Conservation (phyloP, 83 land plant species). For the Thuja plicata region DNA sequence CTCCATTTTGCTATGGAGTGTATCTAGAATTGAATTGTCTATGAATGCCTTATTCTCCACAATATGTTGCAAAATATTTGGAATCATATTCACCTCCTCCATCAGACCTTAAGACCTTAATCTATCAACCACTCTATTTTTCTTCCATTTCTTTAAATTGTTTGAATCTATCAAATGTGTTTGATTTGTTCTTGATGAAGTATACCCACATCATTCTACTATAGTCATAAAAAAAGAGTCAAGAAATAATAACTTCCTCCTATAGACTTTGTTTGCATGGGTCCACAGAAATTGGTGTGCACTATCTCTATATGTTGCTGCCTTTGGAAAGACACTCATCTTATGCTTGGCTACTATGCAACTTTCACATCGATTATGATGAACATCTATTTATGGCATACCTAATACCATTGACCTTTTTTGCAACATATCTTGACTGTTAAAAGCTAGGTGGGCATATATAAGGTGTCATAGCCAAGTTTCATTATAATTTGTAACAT, state of each 20-base stretch:
- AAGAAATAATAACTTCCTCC: neutral
- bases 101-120: neutral
- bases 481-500: neutral
- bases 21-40: neutral
- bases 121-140: neutral
- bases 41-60: neutral
- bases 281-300: neutral
- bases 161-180: neutral
- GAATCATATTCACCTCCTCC: neutral
- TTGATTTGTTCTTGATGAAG: too few species aligned
- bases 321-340: neutral
- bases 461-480: neutral
- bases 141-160: neutral
- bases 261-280: neutral
- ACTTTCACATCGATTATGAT: neutral
- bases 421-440: neutral
- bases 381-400: too few species aligned
- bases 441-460: neutral
- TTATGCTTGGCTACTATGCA: neutral
- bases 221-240: neutral
- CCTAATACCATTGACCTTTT: neutral
- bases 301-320: neutral
- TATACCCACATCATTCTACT: too few species aligned
- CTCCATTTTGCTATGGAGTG: neutral
- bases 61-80: neutral